Percentiles rank a stretch among this genome's conserved stretches.
Evolutionary conservation across 163 green algal genomes (phyloP).

Genomic region (Botryococcus braunii): DNA sequence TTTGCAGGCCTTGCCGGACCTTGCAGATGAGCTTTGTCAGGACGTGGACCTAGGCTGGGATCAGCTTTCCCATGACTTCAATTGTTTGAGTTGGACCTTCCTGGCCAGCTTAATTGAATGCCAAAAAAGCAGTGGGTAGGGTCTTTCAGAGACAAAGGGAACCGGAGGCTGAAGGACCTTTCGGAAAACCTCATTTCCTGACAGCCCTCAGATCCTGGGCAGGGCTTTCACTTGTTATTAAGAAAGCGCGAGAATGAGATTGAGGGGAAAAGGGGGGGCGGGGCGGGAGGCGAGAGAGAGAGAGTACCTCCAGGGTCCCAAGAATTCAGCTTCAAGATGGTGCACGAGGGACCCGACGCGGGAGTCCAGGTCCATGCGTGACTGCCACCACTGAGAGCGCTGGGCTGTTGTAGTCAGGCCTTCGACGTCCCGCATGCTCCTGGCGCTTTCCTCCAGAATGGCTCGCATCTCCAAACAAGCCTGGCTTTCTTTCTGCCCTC

Average conservation of each 20-base stretch:
- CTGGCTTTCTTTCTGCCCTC: background rate
- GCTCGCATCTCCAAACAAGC: conserved; percentile 23
- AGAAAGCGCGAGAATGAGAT: no score
- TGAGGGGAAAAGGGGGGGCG: background rate
- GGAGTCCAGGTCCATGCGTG: conserved; percentile 42
- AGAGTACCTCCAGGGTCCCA: conserved; percentile 53
- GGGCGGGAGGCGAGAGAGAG: background rate
- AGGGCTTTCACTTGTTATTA: background rate
- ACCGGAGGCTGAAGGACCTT: no score
- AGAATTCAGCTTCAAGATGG: conserved; percentile 40
- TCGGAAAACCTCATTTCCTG: no score
- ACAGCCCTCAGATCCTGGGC: background rate
- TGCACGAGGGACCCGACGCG: conserved; percentile 40
- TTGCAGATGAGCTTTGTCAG: no score
- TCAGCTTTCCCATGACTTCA: no score
- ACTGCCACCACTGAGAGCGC: conserved; percentile 47
- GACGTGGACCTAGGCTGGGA: no score
- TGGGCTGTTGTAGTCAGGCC: background rate
- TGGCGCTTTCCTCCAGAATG: conserved; percentile 41
- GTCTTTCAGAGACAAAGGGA: no score
- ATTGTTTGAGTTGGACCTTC: no score
- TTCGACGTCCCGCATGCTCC: conserved; percentile 36
- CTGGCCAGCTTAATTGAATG: no score
- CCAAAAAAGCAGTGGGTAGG: no score
- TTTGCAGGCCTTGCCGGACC: no score